A percentile compares a stretch with the other conserved stretches of the same genome.
Conservation (phyloP, 2,329 filamentous ascomycete genomes). For the Aureobasidium sp. region DNA sequence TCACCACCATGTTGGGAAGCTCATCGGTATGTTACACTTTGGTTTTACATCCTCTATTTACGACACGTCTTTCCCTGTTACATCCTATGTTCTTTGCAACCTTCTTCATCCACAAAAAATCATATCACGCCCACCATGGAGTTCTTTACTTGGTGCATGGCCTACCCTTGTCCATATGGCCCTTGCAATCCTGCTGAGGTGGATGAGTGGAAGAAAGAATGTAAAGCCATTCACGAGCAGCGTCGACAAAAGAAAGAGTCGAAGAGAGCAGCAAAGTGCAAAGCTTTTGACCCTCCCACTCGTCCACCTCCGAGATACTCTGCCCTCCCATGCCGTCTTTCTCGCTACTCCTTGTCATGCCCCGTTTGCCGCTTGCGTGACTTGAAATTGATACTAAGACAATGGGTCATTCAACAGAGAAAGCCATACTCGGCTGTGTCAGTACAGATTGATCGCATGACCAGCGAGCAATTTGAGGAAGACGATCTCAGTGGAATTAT, state of each 20-base stretch:
- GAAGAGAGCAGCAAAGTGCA: background rate
- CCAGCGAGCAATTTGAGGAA: constrained; percentile 80
- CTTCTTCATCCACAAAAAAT: background rate
- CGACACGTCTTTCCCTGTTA: background rate
- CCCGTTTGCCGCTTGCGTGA: constrained; percentile 16
- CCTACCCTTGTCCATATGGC: constrained; percentile 18
- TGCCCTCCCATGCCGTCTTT: constrained; percentile 14
- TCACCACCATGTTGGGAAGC: constrained; percentile 15
- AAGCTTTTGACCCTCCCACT: background rate
- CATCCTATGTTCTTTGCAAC: background rate
- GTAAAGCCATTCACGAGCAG: constrained; percentile 4
- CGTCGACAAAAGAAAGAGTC: background rate
- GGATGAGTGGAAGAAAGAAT: constrained; percentile 1
- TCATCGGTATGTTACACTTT: constrained; percentile 15
- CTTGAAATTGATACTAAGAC: constrained; percentile 15
- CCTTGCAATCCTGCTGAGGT: constrained; percentile 6
- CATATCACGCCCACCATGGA: constrained; percentile 3
- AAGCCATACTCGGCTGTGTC: constrained; percentile 93
- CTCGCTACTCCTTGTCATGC: constrained; percentile 13
- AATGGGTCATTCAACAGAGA: constrained; percentile 38
- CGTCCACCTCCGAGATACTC: constrained; percentile 1
- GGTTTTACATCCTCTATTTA: background rate
- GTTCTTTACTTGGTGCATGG: constrained; percentile 16
- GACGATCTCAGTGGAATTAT: constrained; percentile 89
- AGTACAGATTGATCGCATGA: constrained; percentile 84